Percentiles rank a stretch among this genome's conserved stretches.
Conservation (phyloP, 2,329 filamentous ascomycete genomes). For the Fusarium secorum region DNA sequence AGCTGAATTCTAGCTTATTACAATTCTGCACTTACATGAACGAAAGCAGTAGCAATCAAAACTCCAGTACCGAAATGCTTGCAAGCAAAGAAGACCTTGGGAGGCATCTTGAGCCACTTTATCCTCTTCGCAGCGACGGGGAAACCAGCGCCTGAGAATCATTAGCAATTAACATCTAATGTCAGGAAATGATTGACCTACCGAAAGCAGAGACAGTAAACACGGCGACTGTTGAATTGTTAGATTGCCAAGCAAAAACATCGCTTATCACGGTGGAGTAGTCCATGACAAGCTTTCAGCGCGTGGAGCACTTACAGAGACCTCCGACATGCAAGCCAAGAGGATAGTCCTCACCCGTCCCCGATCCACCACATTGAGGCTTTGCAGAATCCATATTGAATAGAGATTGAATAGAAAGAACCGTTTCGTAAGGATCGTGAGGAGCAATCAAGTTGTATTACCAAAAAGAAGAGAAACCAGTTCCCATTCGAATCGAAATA, state of each 20-base stretch:
- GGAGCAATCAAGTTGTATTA: background rate
- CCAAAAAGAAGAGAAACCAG: conserved; percentile 3
- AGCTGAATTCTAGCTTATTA: too few relatives aligned
- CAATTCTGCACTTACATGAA: too few relatives aligned
- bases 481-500: background rate
- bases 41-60: conserved; percentile 75
- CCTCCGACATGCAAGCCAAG: conserved; percentile 42
- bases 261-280: background rate
- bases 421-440: conserved; percentile 2
- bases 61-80: conserved; percentile 77
- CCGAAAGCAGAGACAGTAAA: conserved; percentile 41
- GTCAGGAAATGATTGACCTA: background rate
- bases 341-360: conserved; percentile 35
- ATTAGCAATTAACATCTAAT: background rate
- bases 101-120: conserved; percentile 64
- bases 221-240: conserved; percentile 38
- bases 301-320: conserved; percentile 37
- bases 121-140: conserved; percentile 64
- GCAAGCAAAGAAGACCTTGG: conserved; percentile 66
- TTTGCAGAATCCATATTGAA: conserved; percentile 29
- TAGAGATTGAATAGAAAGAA: background rate
- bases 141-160: conserved; percentile 55
- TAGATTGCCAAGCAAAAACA: background rate
- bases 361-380: conserved; percentile 42
- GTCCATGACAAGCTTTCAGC: background rate